These are phyloP conservation scores for Rutstroemia sp. DNA, from an alignment of 2,329 filamentous ascomycete species.

Conservation along the genomic window DNA sequence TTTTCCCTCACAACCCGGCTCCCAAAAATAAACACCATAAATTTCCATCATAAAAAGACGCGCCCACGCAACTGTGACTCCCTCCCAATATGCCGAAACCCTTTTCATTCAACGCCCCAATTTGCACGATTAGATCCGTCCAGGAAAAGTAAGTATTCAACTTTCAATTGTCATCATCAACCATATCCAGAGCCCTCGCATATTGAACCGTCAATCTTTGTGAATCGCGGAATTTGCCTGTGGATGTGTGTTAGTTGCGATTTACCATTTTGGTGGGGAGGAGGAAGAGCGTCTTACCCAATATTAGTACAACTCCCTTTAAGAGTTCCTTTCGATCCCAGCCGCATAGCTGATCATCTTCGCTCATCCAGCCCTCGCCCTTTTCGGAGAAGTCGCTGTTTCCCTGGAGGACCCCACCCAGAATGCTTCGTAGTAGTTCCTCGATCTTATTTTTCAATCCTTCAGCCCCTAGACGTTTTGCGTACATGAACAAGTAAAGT, in stretches of 20 bases:
- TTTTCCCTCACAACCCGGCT: no score
- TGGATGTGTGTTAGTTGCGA: slow-evolving; percentile 12
- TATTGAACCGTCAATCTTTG: slow-evolving; percentile 95
- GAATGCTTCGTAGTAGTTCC: slow-evolving; percentile 74
- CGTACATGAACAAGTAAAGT: slow-evolving; percentile 96
- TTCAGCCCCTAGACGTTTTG: slow-evolving; percentile 88
- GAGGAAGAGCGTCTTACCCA: slow-evolving; percentile 57
- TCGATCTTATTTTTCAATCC: slow-evolving; percentile 83
- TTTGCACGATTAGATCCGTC: no score
- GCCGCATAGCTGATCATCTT: slow-evolving; percentile 71
- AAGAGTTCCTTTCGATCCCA: slow-evolving; percentile 85
- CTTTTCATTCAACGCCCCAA: no score
- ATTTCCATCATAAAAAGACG: no score
- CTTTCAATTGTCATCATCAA: slow-evolving; percentile 21
- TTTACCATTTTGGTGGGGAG: not conserved
- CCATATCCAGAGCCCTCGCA: slow-evolving; percentile 68
- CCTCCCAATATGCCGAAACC: no score
- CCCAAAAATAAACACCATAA: no score
- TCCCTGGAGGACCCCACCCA: slow-evolving; percentile 64
- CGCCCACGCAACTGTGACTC: no score
- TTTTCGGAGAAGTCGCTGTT: slow-evolving; percentile 38
- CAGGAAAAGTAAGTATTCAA: no score
- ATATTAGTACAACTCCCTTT: slow-evolving; percentile 84
- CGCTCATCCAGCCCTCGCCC: slow-evolving; percentile 55
- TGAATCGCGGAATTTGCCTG: slow-evolving; percentile 90